Conservation (phyloP, 1,139 yeast species). For the Kodamaea plutei region DNA sequence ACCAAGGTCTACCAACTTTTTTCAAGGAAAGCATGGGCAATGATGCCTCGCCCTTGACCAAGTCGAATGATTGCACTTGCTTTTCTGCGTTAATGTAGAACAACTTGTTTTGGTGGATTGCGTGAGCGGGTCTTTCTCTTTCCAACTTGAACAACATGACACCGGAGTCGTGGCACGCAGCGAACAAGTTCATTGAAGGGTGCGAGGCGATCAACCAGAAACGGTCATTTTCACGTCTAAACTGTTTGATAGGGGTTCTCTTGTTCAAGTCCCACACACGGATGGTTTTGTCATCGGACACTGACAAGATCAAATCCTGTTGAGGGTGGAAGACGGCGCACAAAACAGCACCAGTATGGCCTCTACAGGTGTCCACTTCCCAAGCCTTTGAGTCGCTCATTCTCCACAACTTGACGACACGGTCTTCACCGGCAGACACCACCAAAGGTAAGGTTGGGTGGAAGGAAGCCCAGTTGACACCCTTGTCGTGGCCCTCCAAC, state of each 20-base stretch:
- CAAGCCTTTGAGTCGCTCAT: constrained; percentile 98
- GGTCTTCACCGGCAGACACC: constrained; percentile 95
- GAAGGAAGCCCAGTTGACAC: constrained; percentile 97
- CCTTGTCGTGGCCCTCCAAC: constrained; percentile 96
- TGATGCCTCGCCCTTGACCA: constrained; percentile 54
- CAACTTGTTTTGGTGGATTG: constrained; percentile 65
- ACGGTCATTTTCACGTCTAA: constrained; percentile 90
- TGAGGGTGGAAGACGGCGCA: constrained; percentile 90
- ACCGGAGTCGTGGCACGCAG: constrained; percentile 96
- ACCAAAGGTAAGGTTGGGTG: constrained; percentile 95
- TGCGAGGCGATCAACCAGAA: constrained; percentile 93
- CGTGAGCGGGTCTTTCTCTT: constrained; percentile 92
- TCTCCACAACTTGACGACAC: constrained; percentile 94
- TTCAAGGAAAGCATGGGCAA: constrained; percentile 80
- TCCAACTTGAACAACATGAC: constrained; percentile 97
- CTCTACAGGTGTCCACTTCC: constrained; percentile 98
- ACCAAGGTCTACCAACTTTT: constrained; percentile 82
- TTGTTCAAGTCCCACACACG: constrained; percentile 96
- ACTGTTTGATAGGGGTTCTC: constrained; percentile 90
- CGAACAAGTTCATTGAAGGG: constrained; percentile 86
- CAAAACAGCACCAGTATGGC: constrained; percentile 91
- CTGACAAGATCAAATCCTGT: constrained; percentile 88
- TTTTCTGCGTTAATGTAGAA: constrained; percentile 79
- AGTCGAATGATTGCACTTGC: constrained; percentile 79
- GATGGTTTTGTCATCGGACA: constrained; percentile 95